A percentile compares a stretch with the other conserved stretches of the same genome.
These are phyloP conservation scores for Fusarium nanum DNA, from an alignment of 2,329 filamentous ascomycete genomes.

Conservation along the genomic window DNA sequence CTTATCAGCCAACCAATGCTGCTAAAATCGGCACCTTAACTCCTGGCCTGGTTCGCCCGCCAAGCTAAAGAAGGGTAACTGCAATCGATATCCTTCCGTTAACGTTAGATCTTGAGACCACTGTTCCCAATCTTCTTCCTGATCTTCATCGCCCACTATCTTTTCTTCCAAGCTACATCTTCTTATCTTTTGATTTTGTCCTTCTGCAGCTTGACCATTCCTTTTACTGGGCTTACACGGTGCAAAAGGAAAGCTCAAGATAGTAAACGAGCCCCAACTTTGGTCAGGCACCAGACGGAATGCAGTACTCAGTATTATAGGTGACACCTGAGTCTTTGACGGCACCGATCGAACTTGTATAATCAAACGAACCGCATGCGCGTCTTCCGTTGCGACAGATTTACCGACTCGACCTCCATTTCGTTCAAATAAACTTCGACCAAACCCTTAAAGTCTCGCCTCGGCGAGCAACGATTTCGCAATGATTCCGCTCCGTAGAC, in stretches of 20 bases:
- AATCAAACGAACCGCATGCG: background rate
- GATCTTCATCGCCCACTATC: constrained; percentile 7
- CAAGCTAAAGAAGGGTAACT: constrained; percentile 9
- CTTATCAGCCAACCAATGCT: constrained; percentile 26
- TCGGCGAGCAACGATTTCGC: constrained; percentile 41
- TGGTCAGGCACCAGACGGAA: constrained; percentile 25
- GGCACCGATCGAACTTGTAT: constrained; percentile 10
- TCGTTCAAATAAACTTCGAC: background rate
- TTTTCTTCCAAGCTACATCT: constrained; percentile 1
- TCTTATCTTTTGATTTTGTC: background rate
- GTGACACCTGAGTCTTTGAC: constrained; percentile 19
- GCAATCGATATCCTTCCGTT: constrained; percentile 12
- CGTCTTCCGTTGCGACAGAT: background rate
- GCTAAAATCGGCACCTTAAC: constrained; percentile 9
- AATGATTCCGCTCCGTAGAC: constrained; percentile 66
- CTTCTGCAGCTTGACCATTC: background rate
- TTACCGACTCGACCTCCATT: background rate
- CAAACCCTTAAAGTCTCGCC: constrained; percentile 39
- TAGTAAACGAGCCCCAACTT: background rate
- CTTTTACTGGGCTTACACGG: background rate
- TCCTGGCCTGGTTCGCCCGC: constrained; percentile 3
- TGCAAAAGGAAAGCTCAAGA: background rate
- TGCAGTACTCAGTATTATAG: constrained; percentile 21
- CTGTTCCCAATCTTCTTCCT: constrained; percentile 18
- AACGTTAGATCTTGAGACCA: constrained; percentile 10